phyloP scores from a whole-genome alignment of 805 yeast species.

The Ogataea paraovalis region DNA sequence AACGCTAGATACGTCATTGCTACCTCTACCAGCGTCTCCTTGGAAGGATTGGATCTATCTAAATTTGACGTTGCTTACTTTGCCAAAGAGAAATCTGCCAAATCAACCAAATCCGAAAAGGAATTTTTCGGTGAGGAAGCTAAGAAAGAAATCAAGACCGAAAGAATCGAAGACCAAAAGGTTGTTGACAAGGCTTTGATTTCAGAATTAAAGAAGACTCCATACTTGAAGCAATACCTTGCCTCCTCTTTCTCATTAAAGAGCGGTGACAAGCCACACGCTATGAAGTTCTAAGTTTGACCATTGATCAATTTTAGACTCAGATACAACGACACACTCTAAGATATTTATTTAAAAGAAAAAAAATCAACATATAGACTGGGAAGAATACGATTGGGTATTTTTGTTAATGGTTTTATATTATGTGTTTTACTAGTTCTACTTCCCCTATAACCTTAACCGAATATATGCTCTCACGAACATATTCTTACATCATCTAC shows the following conservation, averaged over 20 bases:
- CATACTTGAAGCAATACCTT: slow-evolving; percentile 94
- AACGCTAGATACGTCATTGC: slow-evolving; percentile 99
- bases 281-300: slow-evolving; percentile 83
- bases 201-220: slow-evolving; percentile 94
- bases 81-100: slow-evolving; percentile 87
- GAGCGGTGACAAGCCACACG: slow-evolving; percentile 98
- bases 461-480: not conserved
- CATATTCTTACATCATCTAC: not conserved
- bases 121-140: slow-evolving; percentile 81
- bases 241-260: slow-evolving; percentile 93
- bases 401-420: slow-evolving; percentile 1
- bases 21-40: slow-evolving; percentile 86
- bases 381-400: slow-evolving; percentile 2
- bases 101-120: slow-evolving; percentile 84
- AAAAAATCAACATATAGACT: not conserved
- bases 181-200: slow-evolving; percentile 88
- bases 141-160: slow-evolving; percentile 87
- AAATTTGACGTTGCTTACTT: slow-evolving; percentile 94
- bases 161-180: slow-evolving; percentile 97
- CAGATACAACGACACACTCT: not conserved
- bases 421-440: slow-evolving; percentile 3
- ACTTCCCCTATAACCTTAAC: not conserved
- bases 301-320: not conserved
- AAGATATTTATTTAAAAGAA: not conserved
- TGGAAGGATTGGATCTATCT: slow-evolving; percentile 75